Evolutionary conservation across 2,329 filamentous ascomycete species (phyloP).

Genomic region (Hypoxylon sp.): DNA sequence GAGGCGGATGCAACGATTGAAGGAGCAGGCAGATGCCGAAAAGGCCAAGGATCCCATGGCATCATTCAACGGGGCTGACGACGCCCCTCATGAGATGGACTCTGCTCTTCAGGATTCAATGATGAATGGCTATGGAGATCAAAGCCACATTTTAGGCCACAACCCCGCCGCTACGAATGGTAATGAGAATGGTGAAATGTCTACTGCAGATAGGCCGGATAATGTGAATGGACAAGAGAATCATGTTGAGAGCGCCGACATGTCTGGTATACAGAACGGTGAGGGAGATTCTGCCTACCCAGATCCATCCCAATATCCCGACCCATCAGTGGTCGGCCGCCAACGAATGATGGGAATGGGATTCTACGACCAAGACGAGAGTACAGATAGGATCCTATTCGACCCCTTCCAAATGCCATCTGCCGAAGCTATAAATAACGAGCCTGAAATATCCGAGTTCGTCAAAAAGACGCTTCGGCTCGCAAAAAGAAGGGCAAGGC

Average conservation of each 20-base stretch:
- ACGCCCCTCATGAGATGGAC: constrained; percentile 52
- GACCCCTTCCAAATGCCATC: constrained; percentile 70
- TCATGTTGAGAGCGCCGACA: constrained; percentile 51
- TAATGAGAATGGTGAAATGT: constrained; percentile 35
- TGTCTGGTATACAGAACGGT: constrained; percentile 52
- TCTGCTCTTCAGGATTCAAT: constrained; percentile 53
- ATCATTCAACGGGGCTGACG: constrained; percentile 48
- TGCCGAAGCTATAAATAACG: constrained; percentile 59
- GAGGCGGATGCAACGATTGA: constrained; percentile 70
- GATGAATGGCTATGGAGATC: constrained; percentile 55
- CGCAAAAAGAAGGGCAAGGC: constrained; percentile 67
- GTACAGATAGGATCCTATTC: constrained; percentile 71
- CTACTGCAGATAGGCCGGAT: constrained; percentile 30
- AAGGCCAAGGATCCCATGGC: constrained; percentile 65
- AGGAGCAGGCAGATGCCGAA: constrained; percentile 69
- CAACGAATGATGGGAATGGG: constrained; percentile 71
- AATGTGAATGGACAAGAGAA: constrained; percentile 42
- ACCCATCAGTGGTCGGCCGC: constrained; percentile 63
- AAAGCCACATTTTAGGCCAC: constrained; percentile 55
- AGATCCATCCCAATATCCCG: constrained; percentile 58
- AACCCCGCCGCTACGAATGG: constrained; percentile 30
- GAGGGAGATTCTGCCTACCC: constrained; percentile 51
- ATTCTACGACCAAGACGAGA: constrained; percentile 73
- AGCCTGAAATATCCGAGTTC: constrained; percentile 67
- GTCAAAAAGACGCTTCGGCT: constrained; percentile 69